Evolutionary conservation across 345 rosid genomes (phyloP).

Genomic region (Eutrema heterophyllum): DNA sequence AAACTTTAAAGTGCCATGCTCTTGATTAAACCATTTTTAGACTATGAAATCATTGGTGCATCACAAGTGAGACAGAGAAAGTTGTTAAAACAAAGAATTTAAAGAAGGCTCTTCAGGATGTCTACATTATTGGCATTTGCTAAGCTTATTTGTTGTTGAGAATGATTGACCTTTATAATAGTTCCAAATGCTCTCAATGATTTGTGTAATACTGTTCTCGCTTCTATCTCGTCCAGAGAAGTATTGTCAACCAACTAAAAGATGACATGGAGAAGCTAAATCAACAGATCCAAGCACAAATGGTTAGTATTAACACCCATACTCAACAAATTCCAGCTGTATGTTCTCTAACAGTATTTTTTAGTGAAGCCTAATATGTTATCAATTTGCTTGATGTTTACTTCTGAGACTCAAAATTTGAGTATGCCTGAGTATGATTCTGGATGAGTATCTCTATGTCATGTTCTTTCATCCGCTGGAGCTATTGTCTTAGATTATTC

Average conservation of each 20-base stretch:
- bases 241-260: conserved; percentile 85
- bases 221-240: conserved; percentile 55
- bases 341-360: background rate
- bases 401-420: background rate
- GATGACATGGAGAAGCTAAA: conserved; percentile 80
- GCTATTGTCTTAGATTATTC: background rate
- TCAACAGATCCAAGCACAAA: conserved; percentile 68
- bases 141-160: background rate
- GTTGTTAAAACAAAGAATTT: background rate
- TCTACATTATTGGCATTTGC: background rate
- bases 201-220: conserved; percentile 4
- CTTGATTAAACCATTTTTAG: background rate
- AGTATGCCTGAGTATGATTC: background rate
- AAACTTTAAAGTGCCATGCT: background rate
- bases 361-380: background rate
- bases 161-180: background rate
- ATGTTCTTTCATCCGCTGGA: conserved; percentile 1
- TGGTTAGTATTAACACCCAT: conserved; percentile 47
- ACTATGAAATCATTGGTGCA: background rate
- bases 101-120: conserved; percentile 2
- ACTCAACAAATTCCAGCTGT: conserved; percentile 3
- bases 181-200: background rate
- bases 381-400: background rate
- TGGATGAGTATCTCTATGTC: conserved; percentile 1
- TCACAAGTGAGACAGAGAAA: conserved; percentile 1